Conservation (phyloP, 2,329 filamentous ascomycete species). For the Apiospora rasikravindrae region DNA sequence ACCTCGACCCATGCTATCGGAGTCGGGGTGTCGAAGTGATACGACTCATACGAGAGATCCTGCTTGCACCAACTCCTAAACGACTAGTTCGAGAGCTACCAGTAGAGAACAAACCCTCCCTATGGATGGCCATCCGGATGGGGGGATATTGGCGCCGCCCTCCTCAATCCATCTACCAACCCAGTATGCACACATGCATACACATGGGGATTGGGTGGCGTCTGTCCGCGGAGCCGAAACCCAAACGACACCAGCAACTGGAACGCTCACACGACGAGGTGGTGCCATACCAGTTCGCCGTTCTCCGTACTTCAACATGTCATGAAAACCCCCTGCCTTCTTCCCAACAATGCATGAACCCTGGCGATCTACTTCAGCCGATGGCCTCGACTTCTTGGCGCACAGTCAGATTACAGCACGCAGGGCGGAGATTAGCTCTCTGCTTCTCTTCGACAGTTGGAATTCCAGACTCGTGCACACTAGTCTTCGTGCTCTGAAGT, state of each 20-base stretch:
- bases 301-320: background rate
- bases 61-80: too few species aligned
- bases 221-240: background rate
- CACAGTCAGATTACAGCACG: background rate
- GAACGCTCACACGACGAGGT: background rate
- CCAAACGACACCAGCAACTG: background rate
- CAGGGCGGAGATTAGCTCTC: background rate
- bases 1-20: background rate
- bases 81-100: too few species aligned
- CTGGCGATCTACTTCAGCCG: background rate
- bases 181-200: too few species aligned
- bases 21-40: too few species aligned
- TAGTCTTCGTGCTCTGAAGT: background rate
- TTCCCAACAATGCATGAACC: background rate
- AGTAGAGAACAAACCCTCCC: too few species aligned
- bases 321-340: background rate
- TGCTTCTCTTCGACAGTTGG: background rate
- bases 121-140: too few species aligned
- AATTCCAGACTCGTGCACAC: background rate
- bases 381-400: background rate
- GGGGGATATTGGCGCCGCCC: too few species aligned
- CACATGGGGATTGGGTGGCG: background rate
- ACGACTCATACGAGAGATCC: too few species aligned
- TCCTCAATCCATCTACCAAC: too few species aligned
- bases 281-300: background rate